Evolutionary conservation across 352 stramenopile genomes (phyloP), one percentile per base, ranked within the genome.

Genomic region (Hyaloperonospora brassicae): DNA sequence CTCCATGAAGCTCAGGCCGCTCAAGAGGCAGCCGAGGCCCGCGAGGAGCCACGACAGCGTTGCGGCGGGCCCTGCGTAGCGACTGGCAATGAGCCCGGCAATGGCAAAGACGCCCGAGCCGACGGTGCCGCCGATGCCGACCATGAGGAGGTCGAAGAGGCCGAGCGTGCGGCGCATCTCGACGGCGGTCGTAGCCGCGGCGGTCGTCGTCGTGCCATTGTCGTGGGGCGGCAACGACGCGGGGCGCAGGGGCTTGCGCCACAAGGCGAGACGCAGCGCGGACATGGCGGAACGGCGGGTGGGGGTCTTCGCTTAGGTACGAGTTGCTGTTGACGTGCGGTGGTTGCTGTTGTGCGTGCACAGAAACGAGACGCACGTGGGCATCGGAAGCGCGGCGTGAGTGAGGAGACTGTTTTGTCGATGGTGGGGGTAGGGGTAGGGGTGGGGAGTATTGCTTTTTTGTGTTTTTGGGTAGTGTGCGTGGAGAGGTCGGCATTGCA

Each of bases 101-200:
- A 81, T 93, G 8, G 83, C 89, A 66, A 98, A 98, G 22, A 98
- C 83, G 22, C 94, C 94, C 1, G 71, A 82, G n/a, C 94, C 94
- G 8, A 98, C 84, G 0, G 94, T 98, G 24, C 85, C 93, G 6
- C 94, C 92, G 10, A 98, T 95, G 47, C 93, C 93, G 55, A 98
- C 79, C 67, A 84, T 91, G 12, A 97, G 68, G 5, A 98, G 71
- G 68, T 98, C 93, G 55, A 95, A 94, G 25, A 98, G 75, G 0
- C 72, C 72, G 0, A 98, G 70, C 4, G 78, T 87, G 38, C 79
- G 56, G 38, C 27, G 22, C 21, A 64, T 58, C 40, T 51, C 54
- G 25, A 11, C 61, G 12, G 50, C 43, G 23, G 9, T 1, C 5
- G 41, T 27, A 0, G 47, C n/a, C n/a, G n/a, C n/a, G n/a, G n/a